Percentiles rank a stretch among this genome's conserved stretches.
Conservation (phyloP, 768 basidiomycete genomes). For the Gymnopilus dilepis region DNA sequence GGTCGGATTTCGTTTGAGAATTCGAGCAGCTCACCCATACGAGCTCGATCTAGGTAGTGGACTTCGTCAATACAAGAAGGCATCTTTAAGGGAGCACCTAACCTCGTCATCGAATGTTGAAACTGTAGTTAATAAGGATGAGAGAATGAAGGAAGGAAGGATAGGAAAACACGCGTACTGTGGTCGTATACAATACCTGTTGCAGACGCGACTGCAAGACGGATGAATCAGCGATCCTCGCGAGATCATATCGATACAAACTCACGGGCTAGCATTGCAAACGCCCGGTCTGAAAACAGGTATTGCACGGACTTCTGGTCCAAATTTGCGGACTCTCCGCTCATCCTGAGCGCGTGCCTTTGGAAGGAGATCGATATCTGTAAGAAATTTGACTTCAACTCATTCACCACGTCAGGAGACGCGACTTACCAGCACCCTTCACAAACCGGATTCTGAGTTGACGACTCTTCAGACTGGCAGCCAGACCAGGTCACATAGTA, state of each 20-base stretch:
- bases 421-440: background rate
- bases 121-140: background rate
- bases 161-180: background rate
- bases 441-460: background rate
- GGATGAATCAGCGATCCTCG: background rate
- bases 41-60: slow-evolving; percentile 10
- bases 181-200: slow-evolving; percentile 13
- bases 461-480: background rate
- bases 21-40: slow-evolving; percentile 6
- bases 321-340: slow-evolving; percentile 1
- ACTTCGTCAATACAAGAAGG: background rate
- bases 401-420: background rate
- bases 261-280: slow-evolving; percentile 11
- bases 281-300: slow-evolving; percentile 7
- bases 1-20: background rate
- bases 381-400: background rate
- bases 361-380: background rate
- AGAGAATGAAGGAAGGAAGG: background rate
- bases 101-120: slow-evolving; percentile 13
- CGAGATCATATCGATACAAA: background rate
- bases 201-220: slow-evolving; percentile 11
- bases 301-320: slow-evolving; percentile 2
- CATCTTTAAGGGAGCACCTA: background rate
- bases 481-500: slow-evolving; percentile 2
- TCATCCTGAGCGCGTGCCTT: background rate